Evolutionary conservation across 2,329 filamentous ascomycete genomes (phyloP).

Genomic region (Hypoxylon sp.): DNA sequence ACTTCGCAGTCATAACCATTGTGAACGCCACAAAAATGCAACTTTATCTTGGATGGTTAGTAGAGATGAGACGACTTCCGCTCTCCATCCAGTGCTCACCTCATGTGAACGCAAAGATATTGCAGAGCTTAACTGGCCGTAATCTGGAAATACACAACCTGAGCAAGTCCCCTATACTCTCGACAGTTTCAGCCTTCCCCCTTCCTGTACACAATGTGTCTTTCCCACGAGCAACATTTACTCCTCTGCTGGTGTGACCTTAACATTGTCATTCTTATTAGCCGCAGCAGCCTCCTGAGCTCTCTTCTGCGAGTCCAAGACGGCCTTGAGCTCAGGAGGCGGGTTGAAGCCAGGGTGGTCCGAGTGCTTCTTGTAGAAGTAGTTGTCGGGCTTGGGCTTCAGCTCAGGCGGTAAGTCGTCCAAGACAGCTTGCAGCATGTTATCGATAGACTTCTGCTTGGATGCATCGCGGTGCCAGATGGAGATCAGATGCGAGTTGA

Average conservation of each 20-base stretch:
- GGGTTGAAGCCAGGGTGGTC: conserved; percentile 87
- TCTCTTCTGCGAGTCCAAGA: conserved; percentile 68
- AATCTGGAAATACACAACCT: background rate
- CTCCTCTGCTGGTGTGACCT: conserved; percentile 41
- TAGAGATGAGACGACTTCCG: conserved; percentile 2
- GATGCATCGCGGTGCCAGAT: conserved; percentile 93
- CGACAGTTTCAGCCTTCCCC: background rate
- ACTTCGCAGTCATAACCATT: conserved; percentile 20
- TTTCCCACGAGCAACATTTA: background rate
- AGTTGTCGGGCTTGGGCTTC: conserved; percentile 76
- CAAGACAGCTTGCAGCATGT: conserved; percentile 78
- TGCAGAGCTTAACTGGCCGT: background rate
- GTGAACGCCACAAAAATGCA: conserved; percentile 40
- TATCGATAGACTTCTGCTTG: conserved; percentile 83
- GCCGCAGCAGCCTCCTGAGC: conserved; percentile 58
- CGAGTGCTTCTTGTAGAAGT: conserved; percentile 90
- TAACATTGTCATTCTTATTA: conserved; percentile 45
- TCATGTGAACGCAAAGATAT: conserved; percentile 14
- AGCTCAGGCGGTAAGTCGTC: conserved; percentile 80
- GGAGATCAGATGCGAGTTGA: conserved; percentile 88
- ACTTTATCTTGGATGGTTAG: conserved; percentile 5
- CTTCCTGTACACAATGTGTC: background rate
- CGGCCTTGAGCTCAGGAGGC: conserved; percentile 69
- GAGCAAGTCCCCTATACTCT: background rate
- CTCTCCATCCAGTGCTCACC: background rate